These are phyloP conservation scores for Edaphochlamys debaryana DNA, from an alignment of 139 green algal genomes.

Conservation along the genomic window DNA sequence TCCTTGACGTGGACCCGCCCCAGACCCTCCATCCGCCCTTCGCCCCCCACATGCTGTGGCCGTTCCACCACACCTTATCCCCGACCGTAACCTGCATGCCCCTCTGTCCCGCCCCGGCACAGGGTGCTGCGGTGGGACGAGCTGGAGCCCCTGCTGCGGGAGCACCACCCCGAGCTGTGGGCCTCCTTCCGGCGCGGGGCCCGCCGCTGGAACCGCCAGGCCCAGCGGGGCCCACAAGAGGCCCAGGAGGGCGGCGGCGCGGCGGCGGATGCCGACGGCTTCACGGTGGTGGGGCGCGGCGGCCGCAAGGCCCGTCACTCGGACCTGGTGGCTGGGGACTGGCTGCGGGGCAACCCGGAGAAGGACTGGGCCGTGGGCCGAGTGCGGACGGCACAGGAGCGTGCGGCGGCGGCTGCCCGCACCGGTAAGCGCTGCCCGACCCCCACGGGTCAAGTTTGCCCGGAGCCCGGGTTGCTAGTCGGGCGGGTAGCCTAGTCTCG, in stretches of 20 bases:
- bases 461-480: too few species aligned
- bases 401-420: not conserved
- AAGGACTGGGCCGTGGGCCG: constrained; percentile 13
- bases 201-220: constrained; percentile 17
- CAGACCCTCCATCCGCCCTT: too few species aligned
- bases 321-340: constrained; percentile 23
- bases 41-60: too few species aligned
- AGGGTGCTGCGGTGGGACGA: constrained; percentile 21
- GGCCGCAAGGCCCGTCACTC: not conserved
- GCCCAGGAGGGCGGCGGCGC: not conserved
- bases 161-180: constrained; percentile 15
- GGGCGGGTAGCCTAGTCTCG: too few species aligned
- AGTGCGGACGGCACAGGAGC: not conserved
- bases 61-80: too few species aligned
- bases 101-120: too few species aligned
- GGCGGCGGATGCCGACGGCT: not conserved
- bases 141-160: not conserved
- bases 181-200: constrained; percentile 1
- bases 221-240: too few species aligned
- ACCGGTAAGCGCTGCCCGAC: too few species aligned
- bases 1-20: too few species aligned
- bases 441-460: too few species aligned
- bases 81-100: too few species aligned
- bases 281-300: not conserved
- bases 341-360: constrained; percentile 11